These are phyloP conservation scores for Sporobolomyces roseus DNA, from an alignment of 768 basidiomycete species.

Conservation along the genomic window DNA sequence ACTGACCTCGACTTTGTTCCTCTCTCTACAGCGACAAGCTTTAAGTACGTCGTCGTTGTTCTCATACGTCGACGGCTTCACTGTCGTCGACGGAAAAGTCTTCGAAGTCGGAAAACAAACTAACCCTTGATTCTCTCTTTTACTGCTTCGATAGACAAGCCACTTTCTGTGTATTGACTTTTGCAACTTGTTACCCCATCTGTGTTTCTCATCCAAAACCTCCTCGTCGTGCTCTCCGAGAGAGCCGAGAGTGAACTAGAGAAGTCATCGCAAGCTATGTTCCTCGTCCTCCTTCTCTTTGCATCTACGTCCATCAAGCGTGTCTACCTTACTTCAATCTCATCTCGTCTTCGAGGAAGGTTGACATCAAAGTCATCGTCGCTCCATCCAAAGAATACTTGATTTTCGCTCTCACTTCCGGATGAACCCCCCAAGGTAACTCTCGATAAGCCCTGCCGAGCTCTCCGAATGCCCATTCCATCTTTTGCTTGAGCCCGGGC, in stretches of 20 bases:
- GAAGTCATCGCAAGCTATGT: no score
- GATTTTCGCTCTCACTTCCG: no score
- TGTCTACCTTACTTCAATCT: no score
- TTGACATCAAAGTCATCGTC: no score
- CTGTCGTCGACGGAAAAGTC: background rate
- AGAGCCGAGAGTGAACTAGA: background rate
- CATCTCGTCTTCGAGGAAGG: no score
- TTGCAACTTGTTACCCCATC: constrained; percentile 18
- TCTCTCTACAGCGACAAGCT: constrained; percentile 65
- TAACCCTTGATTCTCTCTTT: background rate
- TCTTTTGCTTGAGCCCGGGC: no score
- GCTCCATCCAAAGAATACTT: no score
- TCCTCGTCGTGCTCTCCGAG: background rate
- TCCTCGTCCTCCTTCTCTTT: no score
- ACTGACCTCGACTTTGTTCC: background rate
- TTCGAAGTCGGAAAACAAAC: background rate
- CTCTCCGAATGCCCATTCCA: no score
- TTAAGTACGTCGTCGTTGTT: constrained; percentile 47
- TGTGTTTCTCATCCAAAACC: constrained; percentile 3
- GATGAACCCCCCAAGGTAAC: no score
- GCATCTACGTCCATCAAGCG: no score
- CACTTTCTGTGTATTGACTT: constrained; percentile 16
- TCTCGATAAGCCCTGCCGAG: no score
- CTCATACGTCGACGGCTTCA: background rate
- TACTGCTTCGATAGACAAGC: constrained; percentile 3